A percentile compares a stretch with the other conserved stretches of the same genome.
These are phyloP conservation scores for Erodium texanum DNA, from an alignment of 441 rosid species.

Conservation along the genomic window DNA sequence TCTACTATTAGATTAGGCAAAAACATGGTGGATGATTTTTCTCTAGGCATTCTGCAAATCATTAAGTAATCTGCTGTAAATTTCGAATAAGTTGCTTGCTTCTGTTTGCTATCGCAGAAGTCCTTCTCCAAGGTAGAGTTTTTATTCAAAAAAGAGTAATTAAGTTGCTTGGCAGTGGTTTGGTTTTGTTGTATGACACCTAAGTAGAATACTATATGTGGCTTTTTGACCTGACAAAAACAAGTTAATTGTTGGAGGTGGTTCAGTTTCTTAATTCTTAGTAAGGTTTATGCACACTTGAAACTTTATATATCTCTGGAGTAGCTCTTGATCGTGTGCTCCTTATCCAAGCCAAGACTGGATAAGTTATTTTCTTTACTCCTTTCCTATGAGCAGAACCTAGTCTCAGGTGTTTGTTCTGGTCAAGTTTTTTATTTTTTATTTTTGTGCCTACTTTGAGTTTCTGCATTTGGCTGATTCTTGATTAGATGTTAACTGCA, in stretches of 20 bases:
- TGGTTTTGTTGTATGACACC: not conserved
- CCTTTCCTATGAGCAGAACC: not conserved
- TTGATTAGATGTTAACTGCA: slow-evolving; percentile 23
- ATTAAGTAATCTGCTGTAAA: not conserved
- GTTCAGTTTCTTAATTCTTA: not conserved
- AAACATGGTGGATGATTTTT: not conserved
- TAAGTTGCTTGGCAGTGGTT: not conserved
- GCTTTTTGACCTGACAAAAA: not conserved
- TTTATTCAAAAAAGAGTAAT: not conserved
- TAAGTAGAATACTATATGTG: not conserved
- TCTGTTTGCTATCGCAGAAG: not conserved
- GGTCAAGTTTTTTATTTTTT: not conserved
- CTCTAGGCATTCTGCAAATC: not conserved
- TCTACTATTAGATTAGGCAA: not conserved
- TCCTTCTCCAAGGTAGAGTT: not conserved
- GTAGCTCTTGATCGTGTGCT: not conserved
- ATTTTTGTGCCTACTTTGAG: not conserved
- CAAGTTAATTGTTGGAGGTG: not conserved
- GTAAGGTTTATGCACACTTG: not conserved
- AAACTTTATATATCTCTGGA: not conserved
- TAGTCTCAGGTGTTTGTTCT: not conserved
- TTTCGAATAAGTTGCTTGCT: not conserved
- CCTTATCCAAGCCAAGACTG: not conserved
- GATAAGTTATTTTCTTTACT: too few species aligned
- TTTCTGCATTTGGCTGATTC: not conserved